phyloP scores from a whole-genome alignment of 129 eudicot species.

The Flaveria bidentis region DNA sequence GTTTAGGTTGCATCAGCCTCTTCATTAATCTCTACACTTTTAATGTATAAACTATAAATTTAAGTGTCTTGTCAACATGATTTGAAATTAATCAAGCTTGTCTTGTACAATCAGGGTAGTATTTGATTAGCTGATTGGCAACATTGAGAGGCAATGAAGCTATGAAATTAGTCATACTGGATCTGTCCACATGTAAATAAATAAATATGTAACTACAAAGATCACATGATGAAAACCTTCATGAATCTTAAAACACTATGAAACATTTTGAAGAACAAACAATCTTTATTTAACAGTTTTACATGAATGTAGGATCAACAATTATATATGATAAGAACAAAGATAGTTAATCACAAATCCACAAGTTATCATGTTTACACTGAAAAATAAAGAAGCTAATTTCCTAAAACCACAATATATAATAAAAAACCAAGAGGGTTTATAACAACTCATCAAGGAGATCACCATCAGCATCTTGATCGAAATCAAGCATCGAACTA shows the following conservation, averaged over 20 bases:
- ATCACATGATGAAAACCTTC: constrained; percentile 6
- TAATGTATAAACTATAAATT: no score
- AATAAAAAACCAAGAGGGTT: constrained; percentile 9
- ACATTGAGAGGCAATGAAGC: constrained; percentile 98
- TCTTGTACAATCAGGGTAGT: constrained; percentile 93
- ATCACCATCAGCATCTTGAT: constrained; percentile 23
- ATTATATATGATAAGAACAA: neutral
- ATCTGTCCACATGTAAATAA: constrained; percentile 34
- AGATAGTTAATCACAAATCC: constrained; percentile 13
- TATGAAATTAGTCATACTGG: constrained; percentile 59
- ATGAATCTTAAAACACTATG: neutral
- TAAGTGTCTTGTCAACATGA: constrained; percentile 3
- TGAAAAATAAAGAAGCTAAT: neutral
- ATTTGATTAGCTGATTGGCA: constrained; percentile 59
- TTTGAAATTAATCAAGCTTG: constrained; percentile 96
- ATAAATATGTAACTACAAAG: constrained; percentile 12
- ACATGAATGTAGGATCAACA: constrained; percentile 16
- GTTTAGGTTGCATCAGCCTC: no score
- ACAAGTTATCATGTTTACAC: neutral
- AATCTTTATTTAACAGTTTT: constrained; percentile 5
- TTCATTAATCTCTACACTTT: no score
- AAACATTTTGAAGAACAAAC: neutral
- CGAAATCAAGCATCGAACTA: constrained; percentile 18
- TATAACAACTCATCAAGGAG: constrained; percentile 21
- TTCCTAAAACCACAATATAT: constrained; percentile 13